phyloP scores from a whole-genome alignment of 371 early-diverging fungal genomes.

The Amoeboaphelidium occidentale region DNA sequence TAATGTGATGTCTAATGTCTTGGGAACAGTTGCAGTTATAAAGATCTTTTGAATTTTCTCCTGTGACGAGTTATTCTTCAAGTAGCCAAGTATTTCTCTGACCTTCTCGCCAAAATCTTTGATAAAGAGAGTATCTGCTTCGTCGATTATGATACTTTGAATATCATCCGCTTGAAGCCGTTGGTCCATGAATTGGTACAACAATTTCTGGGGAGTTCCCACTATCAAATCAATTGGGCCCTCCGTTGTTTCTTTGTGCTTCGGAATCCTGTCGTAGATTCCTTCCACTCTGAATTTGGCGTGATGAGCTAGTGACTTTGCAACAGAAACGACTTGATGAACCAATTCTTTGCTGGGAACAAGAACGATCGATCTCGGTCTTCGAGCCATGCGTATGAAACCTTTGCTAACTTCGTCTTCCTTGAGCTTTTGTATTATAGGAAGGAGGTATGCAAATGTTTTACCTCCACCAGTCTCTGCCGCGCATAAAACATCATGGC shows the following conservation, averaged over 20 bases:
- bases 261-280: slow-evolving; percentile 12
- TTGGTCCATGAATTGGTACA: slow-evolving; percentile 14
- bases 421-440: slow-evolving; percentile 21
- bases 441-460: slow-evolving; percentile 24
- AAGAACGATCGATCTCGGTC: slow-evolving; percentile 74
- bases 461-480: slow-evolving; percentile 48
- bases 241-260: slow-evolving; percentile 11
- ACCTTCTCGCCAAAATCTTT: slow-evolving; percentile 46
- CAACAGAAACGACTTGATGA: slow-evolving; percentile 37
- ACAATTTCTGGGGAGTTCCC: slow-evolving; percentile 41
- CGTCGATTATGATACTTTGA: slow-evolving; percentile 52
- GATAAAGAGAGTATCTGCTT: slow-evolving; percentile 79
- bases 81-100: slow-evolving; percentile 15
- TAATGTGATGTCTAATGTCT: slow-evolving; percentile 27
- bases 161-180: slow-evolving; percentile 27
- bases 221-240: slow-evolving; percentile 54
- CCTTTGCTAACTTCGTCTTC: slow-evolving; percentile 11
- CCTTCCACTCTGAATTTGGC: slow-evolving; percentile 41
- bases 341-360: slow-evolving; percentile 87
- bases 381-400: slow-evolving; percentile 21
- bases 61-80: slow-evolving; percentile 10
- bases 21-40: slow-evolving; percentile 70
- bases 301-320: slow-evolving; percentile 30
- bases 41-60: slow-evolving; percentile 19
- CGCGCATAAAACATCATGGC: slow-evolving; percentile 42